Evolutionary conservation across 768 basidiomycete genomes (phyloP), one percentile per base, ranked within the genome.

Genomic region (Leccinum truebloodii): DNA sequence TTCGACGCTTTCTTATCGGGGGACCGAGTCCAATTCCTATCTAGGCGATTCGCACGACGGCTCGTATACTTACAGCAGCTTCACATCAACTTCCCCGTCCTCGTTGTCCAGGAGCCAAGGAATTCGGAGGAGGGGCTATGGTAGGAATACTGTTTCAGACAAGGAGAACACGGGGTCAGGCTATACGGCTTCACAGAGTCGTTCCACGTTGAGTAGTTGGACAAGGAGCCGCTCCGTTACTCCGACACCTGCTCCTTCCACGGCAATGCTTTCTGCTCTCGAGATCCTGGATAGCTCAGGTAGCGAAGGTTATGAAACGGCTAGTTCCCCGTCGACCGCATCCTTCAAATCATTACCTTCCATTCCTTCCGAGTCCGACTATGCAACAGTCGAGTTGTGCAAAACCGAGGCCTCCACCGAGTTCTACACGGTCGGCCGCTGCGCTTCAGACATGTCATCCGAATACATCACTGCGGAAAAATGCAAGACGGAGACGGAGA

Each of bases 31-130:
- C 14, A 80, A 80, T 2, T 87, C 87, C 1, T 79, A 82, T 56
- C 72, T 86, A 7, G 82, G 83, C 2, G 83, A 85, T 61, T 85
- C 85, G 7, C 82, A 82, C 54, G 80, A 76, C 32, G 69, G 75
- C 4, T 75, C 73, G 2, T 74, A 70, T 37, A 69, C 71, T 5
- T 75, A 74, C 41, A 75, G 69, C 55, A 66, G 65, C 30, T 74
- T 74, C 24, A 64, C 65, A 8, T 74, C 79, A 0, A 76, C 79
- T 0, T 83, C n/a, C n/a, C n/a, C n/a, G n/a, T n/a, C n/a, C n/a
- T n/a, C n/a, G n/a, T n/a, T n/a, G n/a, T n/a, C n/a, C 86, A 79
- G 89, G 26, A 81, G 84, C 0, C 73, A 83, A 16, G 88, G 80
- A 41, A 79, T 90, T 7, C 76, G 86, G 57, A 76, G 88, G 59